Evolutionary conservation across 2,329 filamentous ascomycete species (phyloP).

Genomic region (Fusarium udum): DNA sequence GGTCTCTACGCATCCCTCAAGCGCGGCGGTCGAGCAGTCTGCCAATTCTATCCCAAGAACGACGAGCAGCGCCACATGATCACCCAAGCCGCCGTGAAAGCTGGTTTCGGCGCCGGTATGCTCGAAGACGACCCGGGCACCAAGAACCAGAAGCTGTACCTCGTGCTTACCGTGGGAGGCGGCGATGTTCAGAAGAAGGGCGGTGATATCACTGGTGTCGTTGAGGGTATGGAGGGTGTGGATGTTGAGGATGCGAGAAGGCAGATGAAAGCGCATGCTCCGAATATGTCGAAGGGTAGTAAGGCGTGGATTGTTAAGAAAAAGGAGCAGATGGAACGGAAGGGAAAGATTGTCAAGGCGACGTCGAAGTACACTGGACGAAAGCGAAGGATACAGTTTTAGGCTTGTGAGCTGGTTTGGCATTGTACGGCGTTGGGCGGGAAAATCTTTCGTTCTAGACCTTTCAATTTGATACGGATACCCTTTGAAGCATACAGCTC

Average conservation of each 20-base stretch:
- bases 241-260: constrained; percentile 78
- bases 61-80: constrained; percentile 93
- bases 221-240: constrained; percentile 88
- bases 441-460: constrained; percentile 30
- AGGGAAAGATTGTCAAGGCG: constrained; percentile 93
- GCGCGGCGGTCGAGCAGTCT: constrained; percentile 88
- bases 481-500: constrained; percentile 10
- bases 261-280: constrained; percentile 57
- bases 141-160: constrained; percentile 96
- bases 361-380: constrained; percentile 94
- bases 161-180: constrained; percentile 89
- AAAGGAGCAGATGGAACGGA: constrained; percentile 92
- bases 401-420: constrained; percentile 27
- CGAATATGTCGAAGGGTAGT: constrained; percentile 74
- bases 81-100: constrained; percentile 85
- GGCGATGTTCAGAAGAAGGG: constrained; percentile 58
- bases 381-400: constrained; percentile 84
- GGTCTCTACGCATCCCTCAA: constrained; percentile 86
- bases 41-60: constrained; percentile 98
- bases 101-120: constrained; percentile 93
- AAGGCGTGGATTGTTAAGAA: constrained; percentile 87
- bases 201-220: constrained; percentile 89
- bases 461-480: constrained; percentile 37
- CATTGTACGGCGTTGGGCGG: constrained; percentile 47
- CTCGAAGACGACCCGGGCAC: constrained; percentile 96